Evolutionary conservation across 768 basidiomycete species (phyloP).

Genomic region (Hericium coralloides): DNA sequence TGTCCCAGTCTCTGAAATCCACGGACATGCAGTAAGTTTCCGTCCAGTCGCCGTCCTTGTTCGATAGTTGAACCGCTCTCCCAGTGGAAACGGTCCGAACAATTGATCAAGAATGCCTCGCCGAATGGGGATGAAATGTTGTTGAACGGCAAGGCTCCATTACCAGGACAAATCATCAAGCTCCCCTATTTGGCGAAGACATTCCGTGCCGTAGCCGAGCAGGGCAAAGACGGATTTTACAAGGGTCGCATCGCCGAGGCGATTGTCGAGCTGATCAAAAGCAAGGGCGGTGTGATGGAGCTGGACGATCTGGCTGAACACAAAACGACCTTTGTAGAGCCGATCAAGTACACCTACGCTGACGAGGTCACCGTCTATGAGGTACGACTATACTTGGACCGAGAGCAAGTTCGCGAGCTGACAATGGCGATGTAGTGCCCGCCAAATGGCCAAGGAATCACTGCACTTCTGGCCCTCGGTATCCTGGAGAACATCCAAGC

Average conservation of each 20-base stretch:
- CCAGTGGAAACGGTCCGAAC: constrained; percentile 54
- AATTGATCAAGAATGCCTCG: constrained; percentile 73
- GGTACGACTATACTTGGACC: constrained; percentile 31
- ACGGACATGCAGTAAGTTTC: constrained; percentile 43
- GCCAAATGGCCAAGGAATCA: constrained; percentile 95
- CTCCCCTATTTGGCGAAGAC: constrained; percentile 79
- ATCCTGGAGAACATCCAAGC: constrained; percentile 83
- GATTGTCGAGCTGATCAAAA: constrained; percentile 78
- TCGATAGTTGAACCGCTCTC: neutral
- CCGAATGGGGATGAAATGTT: constrained; percentile 84
- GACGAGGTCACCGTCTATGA: constrained; percentile 86
- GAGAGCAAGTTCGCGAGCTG: neutral
- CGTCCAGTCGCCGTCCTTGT: neutral
- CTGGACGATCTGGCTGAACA: constrained; percentile 89
- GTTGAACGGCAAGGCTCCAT: constrained; percentile 73
- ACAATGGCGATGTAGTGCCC: constrained; percentile 53
- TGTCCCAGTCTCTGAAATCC: constrained; percentile 82
- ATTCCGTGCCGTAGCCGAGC: constrained; percentile 66
- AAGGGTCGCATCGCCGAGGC: constrained; percentile 85
- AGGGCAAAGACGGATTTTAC: constrained; percentile 92
- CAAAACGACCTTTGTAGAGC: constrained; percentile 70
- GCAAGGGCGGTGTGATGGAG: constrained; percentile 88
- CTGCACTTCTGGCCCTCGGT: constrained; percentile 86
- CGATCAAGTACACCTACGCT: constrained; percentile 86
- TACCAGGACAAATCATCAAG: constrained; percentile 75